A percentile compares a stretch with the other conserved stretches of the same genome.
phyloP scores from a whole-genome alignment of 2,329 filamentous ascomycete genomes.

The Bretziella fagacearum region DNA sequence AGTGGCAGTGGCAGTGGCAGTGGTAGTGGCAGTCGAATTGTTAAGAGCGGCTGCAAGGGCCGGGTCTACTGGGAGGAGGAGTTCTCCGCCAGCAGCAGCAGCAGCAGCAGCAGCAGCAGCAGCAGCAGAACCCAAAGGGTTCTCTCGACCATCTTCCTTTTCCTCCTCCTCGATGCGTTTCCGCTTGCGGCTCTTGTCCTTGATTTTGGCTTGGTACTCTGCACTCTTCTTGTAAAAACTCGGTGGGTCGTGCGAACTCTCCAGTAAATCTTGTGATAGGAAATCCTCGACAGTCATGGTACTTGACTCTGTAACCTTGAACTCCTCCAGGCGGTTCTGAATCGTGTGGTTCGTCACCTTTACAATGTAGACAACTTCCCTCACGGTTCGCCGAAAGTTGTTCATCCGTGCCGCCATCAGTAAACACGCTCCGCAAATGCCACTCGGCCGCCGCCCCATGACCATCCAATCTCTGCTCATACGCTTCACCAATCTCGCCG shows the following conservation, averaged over 20 bases:
- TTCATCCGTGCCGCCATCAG: constrained; percentile 95
- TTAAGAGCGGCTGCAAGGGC: not conserved
- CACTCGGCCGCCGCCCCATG: constrained; percentile 79
- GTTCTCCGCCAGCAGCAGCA: not conserved
- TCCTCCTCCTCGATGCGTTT: constrained; percentile 24
- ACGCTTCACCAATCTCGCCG: constrained; percentile 68
- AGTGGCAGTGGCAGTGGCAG: not conserved
- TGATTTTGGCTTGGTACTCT: constrained; percentile 38
- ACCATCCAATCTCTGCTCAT: constrained; percentile 98
- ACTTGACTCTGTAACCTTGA: constrained; percentile 71
- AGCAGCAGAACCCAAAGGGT: not conserved
- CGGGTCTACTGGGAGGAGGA: constrained; percentile 3
- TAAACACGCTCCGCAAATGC: constrained; percentile 83
- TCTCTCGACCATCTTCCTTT: no score
- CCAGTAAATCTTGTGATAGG: constrained; percentile 51
- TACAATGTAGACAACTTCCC: constrained; percentile 94
- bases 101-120: not conserved
- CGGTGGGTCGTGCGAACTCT: constrained; percentile 65
- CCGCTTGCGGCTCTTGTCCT: constrained; percentile 31
- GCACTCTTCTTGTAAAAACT: constrained; percentile 55
- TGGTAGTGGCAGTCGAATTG: not conserved
- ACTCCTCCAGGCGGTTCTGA: constrained; percentile 79
- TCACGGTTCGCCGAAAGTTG: constrained; percentile 82
- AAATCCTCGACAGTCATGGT: constrained; percentile 80
- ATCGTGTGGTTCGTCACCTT: constrained; percentile 93